Evolutionary conservation across 139 green algal genomes (phyloP), one percentile per base, ranked within the genome.

Genomic region (Astrephomene gubernaculifera): DNA sequence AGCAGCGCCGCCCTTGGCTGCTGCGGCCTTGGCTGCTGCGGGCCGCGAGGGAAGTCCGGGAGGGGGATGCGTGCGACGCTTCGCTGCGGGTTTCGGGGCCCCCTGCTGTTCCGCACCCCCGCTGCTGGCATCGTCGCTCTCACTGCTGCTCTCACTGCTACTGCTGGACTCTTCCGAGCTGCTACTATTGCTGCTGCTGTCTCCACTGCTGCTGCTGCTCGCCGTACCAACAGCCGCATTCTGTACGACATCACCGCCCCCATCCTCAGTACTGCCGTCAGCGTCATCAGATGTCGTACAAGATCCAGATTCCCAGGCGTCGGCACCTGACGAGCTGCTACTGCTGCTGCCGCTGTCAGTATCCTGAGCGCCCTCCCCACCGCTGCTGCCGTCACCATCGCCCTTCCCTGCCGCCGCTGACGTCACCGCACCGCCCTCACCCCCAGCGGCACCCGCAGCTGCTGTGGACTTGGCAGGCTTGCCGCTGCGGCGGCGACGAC

Each of bases 131-230:
- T 4, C 63, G 1, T 22, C 53, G 24, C 36, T 71, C 52, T 35
- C 68, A 7, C 57, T 64, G 3, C 22, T 38, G 72, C 72, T 81
- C 52, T 68, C 71, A 29, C 68, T 80, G 81, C 81, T 70, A 29
- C 33, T 52, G 57, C 39, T 70, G 31, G 53, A 45, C 74, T 71
- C 49, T 29, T 72, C 52, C 39, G 54, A 63, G 75, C 73, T 89
- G 70, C 65, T 60, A 70, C 60, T 94, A 86, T 35, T 88, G 71
- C 52, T 70, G 41, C 82, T 68, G 29, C 75, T 81, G 52, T 31
- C 33, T 57, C 57, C 61, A 53, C 76, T 80, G 64, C 49, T 79
- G 44, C 43, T 63, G 72, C 83, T 83, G 57, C 71, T 57, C n/a
- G n/a, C n/a, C n/a, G n/a, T n/a, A n/a, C n/a, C n/a, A n/a, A n/a